phyloP scores from a whole-genome alignment of 805 yeast genomes.

The Gaillardinia entomophila region DNA sequence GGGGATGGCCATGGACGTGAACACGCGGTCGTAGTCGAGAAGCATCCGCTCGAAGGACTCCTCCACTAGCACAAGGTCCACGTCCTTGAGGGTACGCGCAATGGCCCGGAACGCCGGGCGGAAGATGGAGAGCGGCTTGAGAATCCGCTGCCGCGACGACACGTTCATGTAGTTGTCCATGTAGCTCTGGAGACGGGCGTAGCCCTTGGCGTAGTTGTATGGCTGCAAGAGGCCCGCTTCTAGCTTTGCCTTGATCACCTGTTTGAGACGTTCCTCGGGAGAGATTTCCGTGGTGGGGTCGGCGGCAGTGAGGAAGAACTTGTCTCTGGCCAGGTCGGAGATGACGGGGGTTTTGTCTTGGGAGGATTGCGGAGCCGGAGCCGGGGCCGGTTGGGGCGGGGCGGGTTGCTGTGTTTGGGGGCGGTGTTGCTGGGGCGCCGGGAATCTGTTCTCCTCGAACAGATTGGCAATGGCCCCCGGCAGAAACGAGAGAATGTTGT shows the following conservation, averaged over 20 bases:
- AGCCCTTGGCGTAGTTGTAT: constrained; percentile 89
- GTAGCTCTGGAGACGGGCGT: constrained; percentile 80
- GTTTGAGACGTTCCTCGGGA: constrained; percentile 88
- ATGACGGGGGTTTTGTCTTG: constrained; percentile 17
- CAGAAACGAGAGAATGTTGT: background rate
- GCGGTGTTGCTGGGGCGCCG: constrained; percentile 2
- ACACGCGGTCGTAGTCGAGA: constrained; percentile 88
- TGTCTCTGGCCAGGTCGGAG: constrained; percentile 81
- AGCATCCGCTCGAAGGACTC: constrained; percentile 93
- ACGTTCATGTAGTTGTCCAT: constrained; percentile 91
- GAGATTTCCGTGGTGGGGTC: constrained; percentile 93
- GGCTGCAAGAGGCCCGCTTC: constrained; percentile 93
- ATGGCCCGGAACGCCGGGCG: constrained; percentile 92
- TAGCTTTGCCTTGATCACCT: constrained; percentile 88
- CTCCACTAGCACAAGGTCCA: constrained; percentile 86
- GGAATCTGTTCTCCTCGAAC: background rate
- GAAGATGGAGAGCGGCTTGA: constrained; percentile 78
- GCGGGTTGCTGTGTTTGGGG: constrained; percentile 1
- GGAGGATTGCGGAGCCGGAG: constrained; percentile 1
- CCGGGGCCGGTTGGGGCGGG: background rate
- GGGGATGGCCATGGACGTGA: constrained; percentile 96
- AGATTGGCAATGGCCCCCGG: background rate
- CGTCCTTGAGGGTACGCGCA: constrained; percentile 83
- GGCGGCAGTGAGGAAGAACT: constrained; percentile 92
- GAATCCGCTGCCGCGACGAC: constrained; percentile 74